Evolutionary conservation across 2,329 filamentous ascomycete genomes (phyloP).

Genomic region (Colletotrichum sp.): DNA sequence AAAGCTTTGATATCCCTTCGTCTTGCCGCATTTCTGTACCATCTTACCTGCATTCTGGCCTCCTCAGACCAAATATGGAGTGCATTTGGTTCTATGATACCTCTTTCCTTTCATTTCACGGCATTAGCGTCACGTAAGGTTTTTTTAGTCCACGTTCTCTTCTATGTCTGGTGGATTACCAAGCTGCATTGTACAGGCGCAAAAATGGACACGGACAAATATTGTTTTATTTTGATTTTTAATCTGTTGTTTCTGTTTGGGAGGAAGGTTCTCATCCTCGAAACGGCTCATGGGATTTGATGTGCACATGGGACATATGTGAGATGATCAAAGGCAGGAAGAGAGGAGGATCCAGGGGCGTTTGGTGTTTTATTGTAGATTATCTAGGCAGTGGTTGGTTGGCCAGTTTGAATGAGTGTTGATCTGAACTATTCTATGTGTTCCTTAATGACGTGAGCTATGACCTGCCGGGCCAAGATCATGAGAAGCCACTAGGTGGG

Average conservation of each 20-base stretch:
- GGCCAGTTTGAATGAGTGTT: conserved; percentile 5
- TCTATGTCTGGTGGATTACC: not conserved
- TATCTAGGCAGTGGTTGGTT: not conserved
- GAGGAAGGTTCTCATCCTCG: not conserved
- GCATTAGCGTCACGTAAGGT: conserved; percentile 22
- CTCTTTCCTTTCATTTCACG: conserved; percentile 14
- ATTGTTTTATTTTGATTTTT: not conserved
- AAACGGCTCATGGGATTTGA: not conserved
- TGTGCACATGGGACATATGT: conserved; percentile 14
- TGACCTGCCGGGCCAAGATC: not conserved
- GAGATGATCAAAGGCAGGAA: conserved; percentile 7
- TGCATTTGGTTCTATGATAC: conserved; percentile 24
- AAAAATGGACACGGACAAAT: not conserved
- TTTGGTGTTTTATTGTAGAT: not conserved
- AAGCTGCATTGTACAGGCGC: conserved; percentile 13
- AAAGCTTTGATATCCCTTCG: conserved; percentile 1
- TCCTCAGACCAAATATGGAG: conserved; percentile 7
- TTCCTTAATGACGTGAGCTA: not conserved
- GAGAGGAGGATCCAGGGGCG: not conserved
- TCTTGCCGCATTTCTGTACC: conserved; percentile 1
- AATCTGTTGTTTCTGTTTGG: not conserved
- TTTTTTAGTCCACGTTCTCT: conserved; percentile 1
- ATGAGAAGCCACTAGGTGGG: not conserved
- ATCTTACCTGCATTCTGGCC: conserved; percentile 12
- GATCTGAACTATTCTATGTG: not conserved